Conservation (phyloP, 2,329 filamentous ascomycete genomes). For the Aspergillus sp. region DNA sequence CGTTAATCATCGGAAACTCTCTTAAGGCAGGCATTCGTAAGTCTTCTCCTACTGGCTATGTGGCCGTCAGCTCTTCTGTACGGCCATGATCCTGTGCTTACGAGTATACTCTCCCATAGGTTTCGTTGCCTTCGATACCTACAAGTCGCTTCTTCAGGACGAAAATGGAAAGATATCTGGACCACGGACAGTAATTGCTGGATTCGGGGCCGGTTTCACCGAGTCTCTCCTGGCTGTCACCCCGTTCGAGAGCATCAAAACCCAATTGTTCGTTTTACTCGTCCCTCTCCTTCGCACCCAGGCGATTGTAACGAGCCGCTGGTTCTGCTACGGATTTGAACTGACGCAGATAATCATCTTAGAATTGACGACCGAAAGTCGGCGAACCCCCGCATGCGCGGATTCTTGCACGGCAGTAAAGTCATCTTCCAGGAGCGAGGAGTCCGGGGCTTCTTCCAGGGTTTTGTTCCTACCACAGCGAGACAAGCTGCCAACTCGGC, state of each 20-base stretch:
- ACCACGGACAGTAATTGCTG: conserved; percentile 84
- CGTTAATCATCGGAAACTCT: conserved; percentile 93
- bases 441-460: conserved; percentile 90
- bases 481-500: conserved; percentile 94
- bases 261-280: conserved; percentile 65
- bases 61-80: neutral
- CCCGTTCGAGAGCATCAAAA: conserved; percentile 97
- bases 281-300: no score
- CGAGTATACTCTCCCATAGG: conserved; percentile 44
- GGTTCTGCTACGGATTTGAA: neutral
- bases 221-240: conserved; percentile 93
- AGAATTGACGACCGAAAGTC: conserved; percentile 94
- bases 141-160: conserved; percentile 79
- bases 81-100: neutral
- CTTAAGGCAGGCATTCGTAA: conserved; percentile 91
- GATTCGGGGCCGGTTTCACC: conserved; percentile 91
- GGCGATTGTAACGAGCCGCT: no score
- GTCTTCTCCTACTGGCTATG: conserved; percentile 37
- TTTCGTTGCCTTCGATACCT: conserved; percentile 95
- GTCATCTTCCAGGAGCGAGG: conserved; percentile 88
- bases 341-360: conserved; percentile 6
- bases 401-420: conserved; percentile 85
- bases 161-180: conserved; percentile 84
- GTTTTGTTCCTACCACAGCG: conserved; percentile 90
- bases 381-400: conserved; percentile 78